phyloP scores from a whole-genome alignment of 805 yeast species.

The Teunomyces lycoperdinae region DNA sequence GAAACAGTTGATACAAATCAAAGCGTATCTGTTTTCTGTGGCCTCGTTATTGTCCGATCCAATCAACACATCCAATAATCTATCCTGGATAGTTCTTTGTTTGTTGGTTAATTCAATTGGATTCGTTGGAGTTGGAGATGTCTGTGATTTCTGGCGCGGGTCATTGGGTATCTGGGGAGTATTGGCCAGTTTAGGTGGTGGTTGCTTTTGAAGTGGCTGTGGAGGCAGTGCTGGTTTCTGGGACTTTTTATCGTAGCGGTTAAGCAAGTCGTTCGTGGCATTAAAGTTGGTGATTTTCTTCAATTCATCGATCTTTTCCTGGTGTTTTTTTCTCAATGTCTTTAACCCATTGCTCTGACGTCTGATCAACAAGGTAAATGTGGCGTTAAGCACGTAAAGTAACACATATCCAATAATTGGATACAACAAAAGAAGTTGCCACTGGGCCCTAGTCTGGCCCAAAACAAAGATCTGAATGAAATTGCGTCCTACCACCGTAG shows the following conservation, averaged over 20 bases:
- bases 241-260: conserved; percentile 41
- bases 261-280: conserved; percentile 69
- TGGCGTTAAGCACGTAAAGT: conserved; percentile 13
- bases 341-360: conserved; percentile 19
- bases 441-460: conserved; percentile 20
- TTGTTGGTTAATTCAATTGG: neutral
- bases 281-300: conserved; percentile 73
- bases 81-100: conserved; percentile 31
- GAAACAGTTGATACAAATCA: conserved; percentile 65
- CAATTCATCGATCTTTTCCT: conserved; percentile 59
- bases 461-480: conserved; percentile 21
- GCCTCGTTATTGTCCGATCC: conserved; percentile 65
- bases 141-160: conserved; percentile 2
- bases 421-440: conserved; percentile 13
- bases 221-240: neutral
- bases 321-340: conserved; percentile 44
- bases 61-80: conserved; percentile 35
- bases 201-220: neutral
- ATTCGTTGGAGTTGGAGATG: neutral
- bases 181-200: neutral
- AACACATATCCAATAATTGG: conserved; percentile 23
- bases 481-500: conserved; percentile 13
- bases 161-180: no score
- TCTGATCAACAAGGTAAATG: conserved; percentile 20
- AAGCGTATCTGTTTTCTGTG: conserved; percentile 60